Evolutionary conservation across 202 grass and related monocot genomes (phyloP).

Genomic region (Bolboschoenoplectus hybrid): DNA sequence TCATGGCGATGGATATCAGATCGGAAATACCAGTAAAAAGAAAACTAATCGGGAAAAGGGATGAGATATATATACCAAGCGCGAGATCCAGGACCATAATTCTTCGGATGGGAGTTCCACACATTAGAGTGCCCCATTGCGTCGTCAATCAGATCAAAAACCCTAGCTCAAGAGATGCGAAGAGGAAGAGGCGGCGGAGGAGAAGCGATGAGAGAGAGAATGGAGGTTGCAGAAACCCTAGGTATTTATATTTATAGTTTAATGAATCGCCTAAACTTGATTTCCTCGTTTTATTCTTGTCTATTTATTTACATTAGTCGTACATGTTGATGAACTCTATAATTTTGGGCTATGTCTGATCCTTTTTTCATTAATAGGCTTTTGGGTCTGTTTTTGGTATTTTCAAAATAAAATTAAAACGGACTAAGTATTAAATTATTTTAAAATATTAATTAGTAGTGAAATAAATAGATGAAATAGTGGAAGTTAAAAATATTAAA

Average conservation of each 20-base stretch:
- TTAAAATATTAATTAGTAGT: too few species aligned
- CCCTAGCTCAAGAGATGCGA: conserved; percentile 32
- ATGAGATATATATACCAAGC: conserved; percentile 41
- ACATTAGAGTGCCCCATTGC: conserved; percentile 53
- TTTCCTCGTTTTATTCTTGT: neutral
- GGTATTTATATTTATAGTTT: conserved; percentile 14
- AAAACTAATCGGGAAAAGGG: neutral
- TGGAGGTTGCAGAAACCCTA: conserved; percentile 47
- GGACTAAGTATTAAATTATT: too few species aligned
- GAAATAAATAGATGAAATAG: too few species aligned
- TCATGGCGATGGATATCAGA: neutral
- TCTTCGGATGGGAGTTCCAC: conserved; percentile 55
- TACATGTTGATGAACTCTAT: neutral
- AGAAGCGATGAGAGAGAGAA: too few species aligned
- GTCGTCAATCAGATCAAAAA: neutral
- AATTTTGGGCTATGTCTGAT: neutral
- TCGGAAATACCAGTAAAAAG: neutral
- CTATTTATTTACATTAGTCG: neutral
- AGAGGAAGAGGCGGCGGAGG: conserved; percentile 38
- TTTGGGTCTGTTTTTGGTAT: neutral
- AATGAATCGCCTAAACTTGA: neutral
- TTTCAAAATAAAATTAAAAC: neutral
- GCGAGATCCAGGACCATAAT: conserved; percentile 50
- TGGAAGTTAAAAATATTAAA: too few species aligned
- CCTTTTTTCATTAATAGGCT: neutral